A percentile compares a stretch with the other conserved stretches of the same genome.
These are phyloP conservation scores for Trichomonascus vanleenenianus DNA, from an alignment of 805 yeast species.

Conservation along the genomic window DNA sequence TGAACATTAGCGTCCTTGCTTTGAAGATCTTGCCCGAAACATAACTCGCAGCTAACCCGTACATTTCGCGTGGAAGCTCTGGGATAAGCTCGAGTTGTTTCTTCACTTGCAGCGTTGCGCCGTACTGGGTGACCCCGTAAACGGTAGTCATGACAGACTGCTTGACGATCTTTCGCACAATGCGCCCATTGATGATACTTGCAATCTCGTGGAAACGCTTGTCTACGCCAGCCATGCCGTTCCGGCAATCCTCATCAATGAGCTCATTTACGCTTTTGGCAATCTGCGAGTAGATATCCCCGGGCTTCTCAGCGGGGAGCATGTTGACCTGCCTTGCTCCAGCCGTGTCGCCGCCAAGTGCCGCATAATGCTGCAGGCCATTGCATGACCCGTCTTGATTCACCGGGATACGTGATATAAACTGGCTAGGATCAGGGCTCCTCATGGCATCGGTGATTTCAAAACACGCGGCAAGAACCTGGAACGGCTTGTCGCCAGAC, in stretches of 20 bases:
- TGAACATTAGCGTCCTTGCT: slow-evolving; percentile 75
- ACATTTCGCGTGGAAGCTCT: slow-evolving; percentile 19
- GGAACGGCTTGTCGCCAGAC: slow-evolving; percentile 55
- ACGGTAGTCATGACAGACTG: slow-evolving; percentile 98
- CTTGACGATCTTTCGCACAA: slow-evolving; percentile 82
- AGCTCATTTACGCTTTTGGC: slow-evolving; percentile 37
- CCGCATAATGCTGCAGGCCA: slow-evolving; percentile 62
- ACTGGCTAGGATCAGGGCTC: slow-evolving; percentile 40
- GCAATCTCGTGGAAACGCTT: slow-evolving; percentile 18
- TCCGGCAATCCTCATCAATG: slow-evolving; percentile 29
- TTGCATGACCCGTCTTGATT: slow-evolving; percentile 65
- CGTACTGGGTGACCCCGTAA: slow-evolving; percentile 90
- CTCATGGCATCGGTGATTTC: slow-evolving; percentile 43
- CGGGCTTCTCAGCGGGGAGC: slow-evolving; percentile 45
- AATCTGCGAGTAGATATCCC: slow-evolving; percentile 51
- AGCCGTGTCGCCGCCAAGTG: slow-evolving; percentile 55
- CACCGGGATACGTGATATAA: slow-evolving; percentile 44
- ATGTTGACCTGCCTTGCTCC: slow-evolving; percentile 58
- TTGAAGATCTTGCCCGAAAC: slow-evolving; percentile 72
- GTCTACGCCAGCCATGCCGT: slow-evolving; percentile 12
- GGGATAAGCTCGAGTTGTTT: slow-evolving; percentile 43
- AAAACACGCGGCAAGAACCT: slow-evolving; percentile 46
- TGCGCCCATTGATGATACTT: slow-evolving; percentile 44
- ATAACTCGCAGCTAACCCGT: slow-evolving; percentile 39
- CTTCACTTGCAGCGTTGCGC: slow-evolving; percentile 84